Base-by-base conservation (phyloP, 148 eudicot genomes). In the Chenopodium suecicum region DNA sequence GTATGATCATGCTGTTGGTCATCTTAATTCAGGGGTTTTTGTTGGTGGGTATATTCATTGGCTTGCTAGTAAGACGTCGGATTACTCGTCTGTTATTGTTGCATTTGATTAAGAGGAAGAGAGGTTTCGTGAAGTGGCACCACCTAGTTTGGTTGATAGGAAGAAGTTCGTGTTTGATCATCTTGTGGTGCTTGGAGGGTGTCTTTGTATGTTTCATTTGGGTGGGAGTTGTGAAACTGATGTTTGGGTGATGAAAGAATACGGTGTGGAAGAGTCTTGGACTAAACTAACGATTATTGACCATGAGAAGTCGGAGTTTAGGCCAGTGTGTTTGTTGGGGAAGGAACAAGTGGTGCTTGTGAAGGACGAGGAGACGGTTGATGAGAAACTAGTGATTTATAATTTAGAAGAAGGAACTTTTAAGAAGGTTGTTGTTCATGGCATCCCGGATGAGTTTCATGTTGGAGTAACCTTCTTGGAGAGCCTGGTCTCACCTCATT, bases 231-330 rank as follows among this genome's bases (percentile, higher is more conserved):
- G 4, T 8, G 48, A 52, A 8, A 71, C 37, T 41, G 52, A 41
- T 70, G 44, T 70, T 58, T 80, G 82, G 82, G 82, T 70, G 76
- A 80, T 80, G 82, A 80, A 80, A 34, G 82, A 80, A 44, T 72
- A 80, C 5, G 76, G 60, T 27, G 77, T 72, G 3, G 12, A 63
- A 63, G 46, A 73, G 7, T 80, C 78, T 3, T 80, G 78, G 83
- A 73, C 78, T 2, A 80, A 44, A 46, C 8, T 80, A 3, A 52
- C 58, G 27, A 63, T 74, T 17, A 41, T 73, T 17, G 64, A 62
- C 29, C 10, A 31, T 9, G 32, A 47, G 16, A 23, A 60, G 41
- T 80, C 46, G 7, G 27, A 63, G 20, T 80, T 27, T 20, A 52
- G 58, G 44, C 29, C 68, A 2, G 9, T 73, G 4, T 48, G 31